Percentiles rank a stretch among this genome's conserved stretches.
Conservation (phyloP, 176 grass and related monocot genomes). For the Triticum aestivum region IWGSC_CS_RefSeq_v2.1 NC_057801.1:505974020-505974519, state of each 20-base stretch:
- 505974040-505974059: conserved; percentile 87
- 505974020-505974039: conserved; percentile 89
- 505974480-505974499: conserved; percentile 36
- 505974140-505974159: neutral
- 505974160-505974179: neutral
- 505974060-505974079: conserved; percentile 88
- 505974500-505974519: conserved; percentile 19
- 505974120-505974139: conserved; percentile 48
- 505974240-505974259: neutral
- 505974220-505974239: neutral
- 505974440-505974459: neutral
- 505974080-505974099: conserved; percentile 94
- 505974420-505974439: neutral
- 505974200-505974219: neutral
- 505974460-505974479: conserved; percentile 17
- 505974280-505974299: neutral
- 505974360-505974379: neutral
- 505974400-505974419: neutral
- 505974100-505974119: conserved; percentile 87
- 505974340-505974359: neutral
- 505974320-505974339: conserved; percentile 28
- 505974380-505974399: neutral
- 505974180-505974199: neutral
- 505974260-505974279: neutral
- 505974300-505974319: neutral